These are phyloP conservation scores for Colletotrichum tofieldiae DNA, from an alignment of 2,329 filamentous ascomycete genomes.

Conservation along the genomic window DNA sequence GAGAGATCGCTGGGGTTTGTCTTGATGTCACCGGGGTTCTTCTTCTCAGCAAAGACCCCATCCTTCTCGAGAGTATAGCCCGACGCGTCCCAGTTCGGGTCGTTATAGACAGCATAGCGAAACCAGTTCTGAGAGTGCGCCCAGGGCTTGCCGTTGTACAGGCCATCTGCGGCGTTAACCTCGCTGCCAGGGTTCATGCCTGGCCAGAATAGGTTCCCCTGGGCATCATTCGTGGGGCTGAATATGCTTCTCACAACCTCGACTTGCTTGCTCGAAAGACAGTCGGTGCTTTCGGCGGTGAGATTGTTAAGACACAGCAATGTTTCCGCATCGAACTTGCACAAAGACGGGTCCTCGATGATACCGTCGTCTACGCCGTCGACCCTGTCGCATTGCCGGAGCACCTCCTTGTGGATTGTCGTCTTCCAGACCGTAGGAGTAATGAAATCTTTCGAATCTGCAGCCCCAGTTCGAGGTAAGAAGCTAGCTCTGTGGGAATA, in stretches of 20 bases:
- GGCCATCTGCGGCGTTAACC: conserved; percentile 58
- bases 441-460: conserved; percentile 49
- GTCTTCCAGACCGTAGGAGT: conserved; percentile 29
- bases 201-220: conserved; percentile 57
- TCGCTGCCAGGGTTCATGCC: conserved; percentile 66
- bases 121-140: conserved; percentile 52
- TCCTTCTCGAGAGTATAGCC: conserved; percentile 53
- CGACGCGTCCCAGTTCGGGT: conserved; percentile 55
- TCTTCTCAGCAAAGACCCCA: conserved; percentile 50
- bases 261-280: conserved; percentile 60
- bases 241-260: conserved; percentile 49
- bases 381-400: conserved; percentile 63
- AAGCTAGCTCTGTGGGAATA: conserved; percentile 58
- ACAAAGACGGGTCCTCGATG: conserved; percentile 60
- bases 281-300: conserved; percentile 43
- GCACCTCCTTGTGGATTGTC: conserved; percentile 54
- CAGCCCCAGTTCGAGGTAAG: conserved; percentile 56
- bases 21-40: conserved; percentile 56
- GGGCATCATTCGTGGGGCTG: conserved; percentile 48
- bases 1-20: conserved; percentile 59
- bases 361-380: conserved; percentile 65
- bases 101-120: conserved; percentile 58
- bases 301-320: not conserved
- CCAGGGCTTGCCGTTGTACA: conserved; percentile 55
- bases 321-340: conserved; percentile 49